Evolutionary conservation across 768 basidiomycete genomes (phyloP).

Genomic region (Amanita polypyramis): DNA sequence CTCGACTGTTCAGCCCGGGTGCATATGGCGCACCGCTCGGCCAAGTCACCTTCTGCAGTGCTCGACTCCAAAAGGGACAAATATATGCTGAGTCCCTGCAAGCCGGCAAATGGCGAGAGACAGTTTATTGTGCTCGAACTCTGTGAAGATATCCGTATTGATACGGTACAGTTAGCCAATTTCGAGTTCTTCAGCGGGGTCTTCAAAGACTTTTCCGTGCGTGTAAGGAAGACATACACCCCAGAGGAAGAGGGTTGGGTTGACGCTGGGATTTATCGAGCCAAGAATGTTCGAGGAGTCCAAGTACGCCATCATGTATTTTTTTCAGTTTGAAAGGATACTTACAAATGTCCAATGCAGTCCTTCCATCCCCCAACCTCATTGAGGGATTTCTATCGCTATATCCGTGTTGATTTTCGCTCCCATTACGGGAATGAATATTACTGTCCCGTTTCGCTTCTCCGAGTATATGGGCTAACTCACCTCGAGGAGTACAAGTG

Average conservation of each 20-base stretch:
- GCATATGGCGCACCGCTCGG: slow-evolving; percentile 69
- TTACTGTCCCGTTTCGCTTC: slow-evolving; percentile 88
- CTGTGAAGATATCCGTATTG: slow-evolving; percentile 95
- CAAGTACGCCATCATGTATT: slow-evolving; percentile 45
- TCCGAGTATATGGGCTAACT: slow-evolving; percentile 91
- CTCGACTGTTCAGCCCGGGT: slow-evolving; percentile 90
- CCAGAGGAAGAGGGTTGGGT: slow-evolving; percentile 55
- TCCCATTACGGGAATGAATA: slow-evolving; percentile 92
- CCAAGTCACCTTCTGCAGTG: slow-evolving; percentile 77
- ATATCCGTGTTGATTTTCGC: slow-evolving; percentile 87
- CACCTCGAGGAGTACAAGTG: slow-evolving; percentile 96
- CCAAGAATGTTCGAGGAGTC: slow-evolving; percentile 85
- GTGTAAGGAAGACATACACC: slow-evolving; percentile 74
- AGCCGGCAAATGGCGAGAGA: slow-evolving; percentile 36
- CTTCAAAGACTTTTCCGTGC: slow-evolving; percentile 85
- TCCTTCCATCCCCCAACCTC: slow-evolving; percentile 72
- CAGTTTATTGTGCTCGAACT: slow-evolving; percentile 91
- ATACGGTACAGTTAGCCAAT: slow-evolving; percentile 92
- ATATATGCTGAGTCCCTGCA: slow-evolving; percentile 96
- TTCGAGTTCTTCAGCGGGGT: slow-evolving; percentile 98
- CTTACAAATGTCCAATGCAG: slow-evolving; percentile 20
- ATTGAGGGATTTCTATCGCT: slow-evolving; percentile 81
- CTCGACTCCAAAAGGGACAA: slow-evolving; percentile 83
- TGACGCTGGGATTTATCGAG: slow-evolving; percentile 65
- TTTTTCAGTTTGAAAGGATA: not conserved